These are phyloP conservation scores for Ettlia oleoabundans DNA, from an alignment of 139 green algal species.

Conservation along the genomic window DNA sequence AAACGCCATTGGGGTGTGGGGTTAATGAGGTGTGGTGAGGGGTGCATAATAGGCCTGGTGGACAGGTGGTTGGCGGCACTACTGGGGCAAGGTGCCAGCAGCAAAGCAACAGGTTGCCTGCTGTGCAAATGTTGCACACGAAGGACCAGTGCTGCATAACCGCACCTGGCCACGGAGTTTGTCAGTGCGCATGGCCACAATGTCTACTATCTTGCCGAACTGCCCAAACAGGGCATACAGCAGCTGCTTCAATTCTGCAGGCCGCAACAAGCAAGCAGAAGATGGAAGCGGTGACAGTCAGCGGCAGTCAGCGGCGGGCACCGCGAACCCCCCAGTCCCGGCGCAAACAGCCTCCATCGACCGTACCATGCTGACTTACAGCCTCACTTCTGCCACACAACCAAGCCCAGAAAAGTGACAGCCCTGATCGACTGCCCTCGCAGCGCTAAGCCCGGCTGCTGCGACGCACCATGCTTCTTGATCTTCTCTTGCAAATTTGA, in stretches of 20 bases:
- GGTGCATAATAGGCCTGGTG: too few relatives aligned
- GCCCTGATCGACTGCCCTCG: too few relatives aligned
- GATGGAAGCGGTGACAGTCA: too few relatives aligned
- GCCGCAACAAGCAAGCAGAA: too few relatives aligned
- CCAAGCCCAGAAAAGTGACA: too few relatives aligned
- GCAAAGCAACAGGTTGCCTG: not conserved
- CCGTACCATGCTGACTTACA: not conserved
- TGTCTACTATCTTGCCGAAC: conserved; percentile 96
- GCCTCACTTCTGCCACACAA: not conserved
- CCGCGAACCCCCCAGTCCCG: not conserved
- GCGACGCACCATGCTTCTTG: conserved; percentile 87
- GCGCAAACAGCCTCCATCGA: too few relatives aligned
- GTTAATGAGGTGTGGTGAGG: too few relatives aligned
- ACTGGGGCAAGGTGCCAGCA: not conserved
- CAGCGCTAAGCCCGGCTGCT: not conserved
- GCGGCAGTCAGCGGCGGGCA: not conserved
- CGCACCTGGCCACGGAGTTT: conserved; percentile 72
- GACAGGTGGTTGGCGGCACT: too few relatives aligned
- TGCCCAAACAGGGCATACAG: conserved; percentile 97
- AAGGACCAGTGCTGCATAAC: too few relatives aligned
- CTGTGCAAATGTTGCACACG: too few relatives aligned
- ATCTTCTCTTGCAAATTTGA: conserved; percentile 96
- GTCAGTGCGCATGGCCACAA: conserved; percentile 66
- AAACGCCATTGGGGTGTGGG: too few relatives aligned
- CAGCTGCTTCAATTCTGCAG: conserved; percentile 91